Evolutionary conservation across 441 rosid species (phyloP), one percentile per base, ranked within the genome.

Genomic region (Populus hybrid): DNA sequence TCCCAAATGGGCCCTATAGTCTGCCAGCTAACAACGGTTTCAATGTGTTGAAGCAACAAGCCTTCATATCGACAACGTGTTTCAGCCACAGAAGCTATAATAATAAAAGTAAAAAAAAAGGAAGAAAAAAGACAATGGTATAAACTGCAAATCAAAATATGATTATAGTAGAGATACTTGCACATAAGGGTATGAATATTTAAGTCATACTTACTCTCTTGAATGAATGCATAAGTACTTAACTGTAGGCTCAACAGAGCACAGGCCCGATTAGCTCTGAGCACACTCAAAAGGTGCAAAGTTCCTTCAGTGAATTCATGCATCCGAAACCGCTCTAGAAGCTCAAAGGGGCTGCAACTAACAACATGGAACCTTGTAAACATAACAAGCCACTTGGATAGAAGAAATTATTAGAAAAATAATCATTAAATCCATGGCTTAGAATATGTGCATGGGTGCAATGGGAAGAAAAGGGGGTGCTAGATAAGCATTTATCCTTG

Each of bases 231-330:
- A 72, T 34, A 57, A 24, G 24, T 38, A 71, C 74, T 72, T 79
- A 81, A 81, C 88, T 85, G 74, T 30, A 30, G 30, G n/a, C 76
- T 79, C 68, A 74, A 67, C 16, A 57, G 66, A 57, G 66, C 68
- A 65, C 36, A 75, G 28, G 28, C 78, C 26, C 5, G 21, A 50
- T 80, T 84, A 94, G 87, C 92, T 94, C 89, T 91, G 97, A 80
- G 95, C 89, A 85, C 98, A 95, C 85, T 94, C 98, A 82, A 91
- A 92, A 73, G 98, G 64, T 86, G 97, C 81, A 91, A 81, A 78
- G 87, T 86, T 78, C 98, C 94, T 87, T 91, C 97, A n/a, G 91
- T 84, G 83, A 91, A 91, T 75, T 91, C 98, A 75, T 89, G 95
- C 98, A 94, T 90, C 77, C 90, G 88, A 82, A 91, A 87, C 74